Base-by-base conservation (phyloP, 164 flowering plant genomes). In the Magnolia sinica region DNA sequence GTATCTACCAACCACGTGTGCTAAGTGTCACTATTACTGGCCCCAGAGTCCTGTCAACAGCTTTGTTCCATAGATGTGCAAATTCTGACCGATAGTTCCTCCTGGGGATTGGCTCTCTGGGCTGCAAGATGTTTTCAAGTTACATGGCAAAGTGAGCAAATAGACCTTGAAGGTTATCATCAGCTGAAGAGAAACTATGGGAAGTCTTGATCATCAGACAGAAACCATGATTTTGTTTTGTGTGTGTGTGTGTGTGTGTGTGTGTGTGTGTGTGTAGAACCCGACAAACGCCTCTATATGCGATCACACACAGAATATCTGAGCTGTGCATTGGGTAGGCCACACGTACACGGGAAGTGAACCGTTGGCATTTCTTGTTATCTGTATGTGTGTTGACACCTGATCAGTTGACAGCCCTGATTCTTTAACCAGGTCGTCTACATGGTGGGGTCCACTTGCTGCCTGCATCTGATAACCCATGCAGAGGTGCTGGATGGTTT, bases 1-100 rank as follows among this genome's bases (percentile, higher is more conserved):
- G 70, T 77, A 29, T 80, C 86, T 90, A 94, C 94, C 94, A 91
- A 68, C 91, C 91, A 23, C 90, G 93, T 11, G 92, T 89, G 82
- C 92, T 86, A 74, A 92, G 88, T 71, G 83, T 82, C 63, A 82
- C 79, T 73, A 92, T 88, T 50, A 88, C 82, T 20, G 92, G 90
- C 76, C 90, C 89, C 50, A 93, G 78, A 1, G 89, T 86, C 84
- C 79, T 82, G 73, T 92, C 95, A 74, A 92, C 91, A 61, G 88
- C 76, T 82, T 84, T 90, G 88, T 92, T 94, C 97, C 97, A 92
- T 3, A 84, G 10, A 70, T 82, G 89, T 16, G 87, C 89, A 52
- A 89, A 65, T 65, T 88, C 87, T 14, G 77, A 74, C 1, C 86
- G 86, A 10, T 79, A 76, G 16, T 79, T 73, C 76, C 72, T 85